Conservation (phyloP, 164 flowering plant genomes). For the Macadamia integrifolia region DNA sequence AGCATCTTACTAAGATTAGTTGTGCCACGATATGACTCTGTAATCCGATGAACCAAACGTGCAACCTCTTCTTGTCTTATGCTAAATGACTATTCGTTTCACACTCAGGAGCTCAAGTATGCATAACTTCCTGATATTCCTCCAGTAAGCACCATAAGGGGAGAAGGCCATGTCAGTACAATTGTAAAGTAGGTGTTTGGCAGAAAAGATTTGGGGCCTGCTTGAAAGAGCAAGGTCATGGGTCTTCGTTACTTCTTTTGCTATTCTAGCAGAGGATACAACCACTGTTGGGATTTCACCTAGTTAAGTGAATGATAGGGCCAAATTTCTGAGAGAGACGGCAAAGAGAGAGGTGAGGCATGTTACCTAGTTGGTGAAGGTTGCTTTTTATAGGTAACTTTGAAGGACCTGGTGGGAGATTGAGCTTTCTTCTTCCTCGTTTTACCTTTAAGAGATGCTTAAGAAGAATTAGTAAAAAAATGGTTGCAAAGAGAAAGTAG, state of each 20-base stretch:
- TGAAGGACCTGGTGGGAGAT: too few relatives aligned
- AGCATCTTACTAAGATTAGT: slow-evolving; percentile 30
- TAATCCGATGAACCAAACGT: slow-evolving; percentile 27
- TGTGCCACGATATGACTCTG: slow-evolving; percentile 16
- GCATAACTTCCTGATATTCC: too few relatives aligned
- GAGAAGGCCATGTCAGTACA: too few relatives aligned
- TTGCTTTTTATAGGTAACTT: slow-evolving; percentile 39
- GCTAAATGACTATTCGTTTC: slow-evolving; percentile 36
- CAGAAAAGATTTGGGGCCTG: too few relatives aligned
- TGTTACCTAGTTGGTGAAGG: slow-evolving; percentile 44
- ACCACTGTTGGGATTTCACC: slow-evolving; percentile 50
- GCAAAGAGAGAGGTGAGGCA: slow-evolving; percentile 43
- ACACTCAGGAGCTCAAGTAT: slow-evolving; percentile 36
- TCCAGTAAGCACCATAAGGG: too few relatives aligned
- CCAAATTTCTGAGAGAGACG: slow-evolving; percentile 35
- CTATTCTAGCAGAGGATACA: slow-evolving; percentile 49
- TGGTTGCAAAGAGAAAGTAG: slow-evolving; percentile 7
- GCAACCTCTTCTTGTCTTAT: slow-evolving; percentile 53
- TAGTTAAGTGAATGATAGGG: slow-evolving; percentile 42
- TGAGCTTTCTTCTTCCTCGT: not conserved
- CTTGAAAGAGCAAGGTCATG: too few relatives aligned
- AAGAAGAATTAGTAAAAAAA: slow-evolving; percentile 9
- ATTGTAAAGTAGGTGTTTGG: too few relatives aligned
- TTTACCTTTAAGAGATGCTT: slow-evolving; percentile 7
- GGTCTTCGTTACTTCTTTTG: slow-evolving; percentile 38